Percentiles rank a stretch among this genome's conserved stretches.
These are phyloP conservation scores for Phycomyces blakesleeanus DNA, from an alignment of 192 early-diverging fungal species.

Conservation along the genomic window DNA sequence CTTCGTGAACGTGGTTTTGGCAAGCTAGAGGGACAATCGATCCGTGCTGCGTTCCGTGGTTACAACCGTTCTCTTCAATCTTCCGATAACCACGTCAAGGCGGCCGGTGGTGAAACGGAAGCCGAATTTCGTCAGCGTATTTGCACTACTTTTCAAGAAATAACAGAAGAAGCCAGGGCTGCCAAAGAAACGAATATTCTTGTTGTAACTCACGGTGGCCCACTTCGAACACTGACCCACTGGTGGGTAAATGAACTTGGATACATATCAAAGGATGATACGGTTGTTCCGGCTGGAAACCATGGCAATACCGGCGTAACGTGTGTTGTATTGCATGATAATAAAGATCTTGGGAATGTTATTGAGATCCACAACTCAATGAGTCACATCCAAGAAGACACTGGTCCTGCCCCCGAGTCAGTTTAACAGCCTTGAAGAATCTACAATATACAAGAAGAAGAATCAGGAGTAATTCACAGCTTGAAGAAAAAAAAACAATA, in stretches of 20 bases:
- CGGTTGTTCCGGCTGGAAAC: background rate
- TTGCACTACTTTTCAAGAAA: background rate
- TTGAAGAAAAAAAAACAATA: no score
- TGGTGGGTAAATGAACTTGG: slow-evolving; percentile 13
- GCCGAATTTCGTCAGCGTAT: slow-evolving; percentile 10
- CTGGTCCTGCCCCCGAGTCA: slow-evolving; percentile 3
- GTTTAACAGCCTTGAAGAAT: background rate
- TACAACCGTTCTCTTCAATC: background rate
- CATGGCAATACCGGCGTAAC: slow-evolving; percentile 19
- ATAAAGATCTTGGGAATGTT: background rate
- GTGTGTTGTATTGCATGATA: background rate
- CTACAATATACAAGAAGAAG: background rate
- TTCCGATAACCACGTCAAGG: slow-evolving; percentile 1
- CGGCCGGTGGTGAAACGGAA: slow-evolving; percentile 19
- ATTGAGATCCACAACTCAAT: slow-evolving; percentile 14
- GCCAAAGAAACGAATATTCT: slow-evolving; percentile 12
- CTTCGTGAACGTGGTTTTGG: slow-evolving; percentile 27
- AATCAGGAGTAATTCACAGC: background rate
- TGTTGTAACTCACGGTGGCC: slow-evolving; percentile 30
- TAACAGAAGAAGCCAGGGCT: slow-evolving; percentile 12
- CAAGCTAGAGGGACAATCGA: slow-evolving; percentile 7
- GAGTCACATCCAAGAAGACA: background rate
- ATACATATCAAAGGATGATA: background rate
- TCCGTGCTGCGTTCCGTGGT: background rate
- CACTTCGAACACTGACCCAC: background rate